Conservation (phyloP, 768 basidiomycete genomes). For the Auriscalpium orientale region DNA sequence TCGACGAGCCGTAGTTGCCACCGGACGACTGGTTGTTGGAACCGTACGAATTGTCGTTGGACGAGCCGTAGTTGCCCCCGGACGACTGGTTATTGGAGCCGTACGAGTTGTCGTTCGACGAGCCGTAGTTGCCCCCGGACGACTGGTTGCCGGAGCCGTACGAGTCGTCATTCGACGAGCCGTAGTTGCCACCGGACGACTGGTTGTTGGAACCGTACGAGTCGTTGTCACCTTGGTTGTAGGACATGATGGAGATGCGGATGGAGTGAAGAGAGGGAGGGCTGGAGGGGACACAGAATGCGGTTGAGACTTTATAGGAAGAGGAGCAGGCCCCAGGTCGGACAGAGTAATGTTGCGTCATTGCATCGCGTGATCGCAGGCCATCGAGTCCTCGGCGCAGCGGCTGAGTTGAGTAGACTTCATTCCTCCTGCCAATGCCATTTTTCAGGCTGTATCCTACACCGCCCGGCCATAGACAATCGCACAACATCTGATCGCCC, state of each 20-base stretch:
- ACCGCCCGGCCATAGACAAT: no score
- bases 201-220: background rate
- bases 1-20: slow-evolving; percentile 10
- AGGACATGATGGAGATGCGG: slow-evolving; percentile 4
- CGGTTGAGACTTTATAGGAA: no score
- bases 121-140: slow-evolving; percentile 7
- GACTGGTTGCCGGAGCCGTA: slow-evolving; percentile 1
- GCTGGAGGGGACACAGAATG: no score
- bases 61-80: slow-evolving; percentile 7
- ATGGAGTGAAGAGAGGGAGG: background rate
- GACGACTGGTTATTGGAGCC: background rate
- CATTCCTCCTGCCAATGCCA: no score
- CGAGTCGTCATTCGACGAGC: slow-evolving; percentile 1
- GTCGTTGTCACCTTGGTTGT: slow-evolving; percentile 9
- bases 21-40: background rate
- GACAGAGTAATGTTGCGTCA: no score
- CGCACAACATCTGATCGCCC: no score
- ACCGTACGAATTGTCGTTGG: slow-evolving; percentile 6
- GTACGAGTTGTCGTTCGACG: slow-evolving; percentile 2
- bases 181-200: background rate
- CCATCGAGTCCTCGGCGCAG: no score
- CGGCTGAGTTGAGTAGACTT: no score
- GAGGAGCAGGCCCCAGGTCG: no score
- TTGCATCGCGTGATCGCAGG: no score
- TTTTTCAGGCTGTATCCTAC: no score